These are phyloP conservation scores for Neurospora sp. DNA, from an alignment of 495 filamentous ascomycete species.

Conservation along the genomic window DNA sequence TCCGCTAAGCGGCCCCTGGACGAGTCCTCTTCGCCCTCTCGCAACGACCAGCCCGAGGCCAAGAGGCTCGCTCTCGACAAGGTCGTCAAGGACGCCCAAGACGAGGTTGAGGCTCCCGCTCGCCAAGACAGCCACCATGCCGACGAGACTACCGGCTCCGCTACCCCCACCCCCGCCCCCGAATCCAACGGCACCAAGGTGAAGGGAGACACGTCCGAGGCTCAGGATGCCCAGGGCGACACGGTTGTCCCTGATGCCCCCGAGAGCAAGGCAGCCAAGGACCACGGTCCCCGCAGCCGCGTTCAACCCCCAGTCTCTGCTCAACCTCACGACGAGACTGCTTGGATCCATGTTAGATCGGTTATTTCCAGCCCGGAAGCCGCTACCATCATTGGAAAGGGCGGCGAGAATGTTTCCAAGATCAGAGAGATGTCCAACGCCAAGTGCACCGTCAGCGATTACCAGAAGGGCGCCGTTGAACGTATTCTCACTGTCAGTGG, in stretches of 20 bases:
- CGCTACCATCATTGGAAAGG: conserved; percentile 96
- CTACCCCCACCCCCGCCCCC: conserved; percentile 1
- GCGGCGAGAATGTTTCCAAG: conserved; percentile 93
- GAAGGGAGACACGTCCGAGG: conserved; percentile 45
- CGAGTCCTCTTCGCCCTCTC: conserved; percentile 89
- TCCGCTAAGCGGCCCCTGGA: conserved; percentile 88
- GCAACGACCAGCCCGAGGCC: conserved; percentile 88
- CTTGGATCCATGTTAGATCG: conserved; percentile 92
- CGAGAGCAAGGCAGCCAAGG: conserved; percentile 27
- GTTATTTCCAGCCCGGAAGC: conserved; percentile 95
- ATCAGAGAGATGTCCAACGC: conserved; percentile 85
- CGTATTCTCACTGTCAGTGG: conserved; percentile 95
- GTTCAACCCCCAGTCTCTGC: conserved; percentile 27
- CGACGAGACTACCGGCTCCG: background rate
- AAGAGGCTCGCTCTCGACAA: conserved; percentile 96
- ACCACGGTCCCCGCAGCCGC: conserved; percentile 23
- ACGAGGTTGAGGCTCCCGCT: conserved; percentile 22
- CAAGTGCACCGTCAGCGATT: conserved; percentile 98
- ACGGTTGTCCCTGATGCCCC: conserved; percentile 67
- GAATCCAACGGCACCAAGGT: conserved; percentile 35
- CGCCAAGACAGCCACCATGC: conserved; percentile 11
- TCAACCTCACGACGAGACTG: conserved; percentile 66
- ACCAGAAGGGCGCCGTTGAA: conserved; percentile 90
- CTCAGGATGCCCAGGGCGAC: conserved; percentile 49
- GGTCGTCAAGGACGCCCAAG: conserved; percentile 49